phyloP scores from a whole-genome alignment of 179 eudicot species.

The Heliamphora pulchella region DNA sequence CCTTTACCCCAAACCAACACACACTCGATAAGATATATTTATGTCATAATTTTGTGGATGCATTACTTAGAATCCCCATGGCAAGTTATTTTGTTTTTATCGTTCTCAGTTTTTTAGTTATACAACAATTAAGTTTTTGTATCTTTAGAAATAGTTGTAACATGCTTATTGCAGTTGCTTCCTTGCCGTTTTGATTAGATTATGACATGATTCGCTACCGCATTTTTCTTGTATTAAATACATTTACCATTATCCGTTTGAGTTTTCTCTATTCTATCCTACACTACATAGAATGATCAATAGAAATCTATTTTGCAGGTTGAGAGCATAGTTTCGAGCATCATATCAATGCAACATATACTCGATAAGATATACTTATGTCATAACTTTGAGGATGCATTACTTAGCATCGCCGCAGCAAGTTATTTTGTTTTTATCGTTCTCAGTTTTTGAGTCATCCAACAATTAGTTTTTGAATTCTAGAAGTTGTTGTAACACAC shows the following conservation, averaged over 20 bases:
- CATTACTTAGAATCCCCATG: neutral
- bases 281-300: conserved; percentile 28
- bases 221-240: neutral
- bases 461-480: too few relatives aligned
- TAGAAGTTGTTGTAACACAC: neutral
- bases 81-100: neutral
- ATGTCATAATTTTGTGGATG: neutral
- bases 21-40: neutral
- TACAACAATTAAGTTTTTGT: too few relatives aligned
- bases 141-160: neutral
- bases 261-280: conserved; percentile 42
- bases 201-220: neutral
- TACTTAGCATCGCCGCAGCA: neutral
- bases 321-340: conserved; percentile 70
- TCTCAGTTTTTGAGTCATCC: neutral
- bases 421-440: neutral
- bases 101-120: neutral
- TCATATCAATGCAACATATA: conserved; percentile 49
- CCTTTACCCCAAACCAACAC: conserved; percentile 1
- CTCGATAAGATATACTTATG: neutral
- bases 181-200: neutral
- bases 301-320: neutral
- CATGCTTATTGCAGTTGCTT: neutral
- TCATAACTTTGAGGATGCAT: neutral
- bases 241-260: conserved; percentile 30